Evolutionary conservation across 345 rosid genomes (phyloP).

Genomic region (Raphanus raphanistrum): DNA sequence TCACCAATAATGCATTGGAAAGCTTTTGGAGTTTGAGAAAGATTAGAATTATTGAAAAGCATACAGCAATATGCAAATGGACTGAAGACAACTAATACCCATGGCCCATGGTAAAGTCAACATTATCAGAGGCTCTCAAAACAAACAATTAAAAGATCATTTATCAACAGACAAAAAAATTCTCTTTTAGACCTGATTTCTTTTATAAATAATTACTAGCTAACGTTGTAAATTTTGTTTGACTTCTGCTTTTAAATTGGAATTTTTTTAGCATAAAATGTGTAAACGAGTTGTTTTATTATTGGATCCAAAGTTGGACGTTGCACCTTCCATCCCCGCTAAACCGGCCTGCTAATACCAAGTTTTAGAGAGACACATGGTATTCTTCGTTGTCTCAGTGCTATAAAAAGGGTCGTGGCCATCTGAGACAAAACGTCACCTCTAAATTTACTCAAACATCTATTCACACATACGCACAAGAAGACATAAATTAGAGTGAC

Average conservation of each 20-base stretch:
- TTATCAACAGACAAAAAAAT: neutral
- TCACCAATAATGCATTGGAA: slow-evolving; percentile 11
- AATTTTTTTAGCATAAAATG: neutral
- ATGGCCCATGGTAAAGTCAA: neutral
- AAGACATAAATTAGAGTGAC: neutral
- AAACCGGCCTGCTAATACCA: neutral
- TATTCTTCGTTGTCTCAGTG: neutral
- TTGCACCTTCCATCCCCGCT: neutral
- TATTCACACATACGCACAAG: neutral
- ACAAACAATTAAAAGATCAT: neutral
- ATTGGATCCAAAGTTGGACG: neutral
- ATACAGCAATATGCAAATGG: neutral
- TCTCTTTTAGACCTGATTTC: neutral
- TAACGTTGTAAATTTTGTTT: neutral
- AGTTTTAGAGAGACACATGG: slow-evolving; percentile 3
- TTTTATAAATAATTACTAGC: neutral
- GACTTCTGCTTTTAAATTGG: neutral
- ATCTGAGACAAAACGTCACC: neutral
- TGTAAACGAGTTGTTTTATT: neutral
- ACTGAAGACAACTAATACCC: neutral
- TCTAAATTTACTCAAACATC: neutral
- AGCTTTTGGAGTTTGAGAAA: neutral
- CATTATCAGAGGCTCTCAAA: neutral
- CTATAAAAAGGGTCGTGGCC: neutral
- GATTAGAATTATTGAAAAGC: neutral